Base-by-base conservation (phyloP, 805 yeast species). In the Yarrowia sp. region DNA sequence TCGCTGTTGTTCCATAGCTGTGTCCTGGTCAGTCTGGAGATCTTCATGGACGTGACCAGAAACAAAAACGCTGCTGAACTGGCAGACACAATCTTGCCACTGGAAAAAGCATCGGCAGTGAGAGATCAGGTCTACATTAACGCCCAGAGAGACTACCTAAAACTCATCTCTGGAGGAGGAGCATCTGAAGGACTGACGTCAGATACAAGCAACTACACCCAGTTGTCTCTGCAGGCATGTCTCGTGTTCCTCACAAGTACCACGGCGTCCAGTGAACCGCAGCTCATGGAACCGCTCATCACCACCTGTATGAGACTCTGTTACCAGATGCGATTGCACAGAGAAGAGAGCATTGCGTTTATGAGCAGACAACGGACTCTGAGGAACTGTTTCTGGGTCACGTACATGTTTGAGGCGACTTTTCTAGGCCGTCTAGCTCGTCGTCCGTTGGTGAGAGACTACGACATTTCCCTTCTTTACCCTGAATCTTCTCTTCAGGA, bases 41-140 rank as follows among this genome's bases (percentile, higher is more conserved):
- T 59, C 14, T 59, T 45, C 22, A 43, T 59, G 48, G 66, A 59
- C 43, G 53, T 59, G 41, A 45, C 66, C 2, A 35, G 66, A 35
- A 59, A 59, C 66, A 59, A 59, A 14, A 59, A 59, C 53, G 66
- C 66, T 1, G 66, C 42, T 7, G 66, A 59, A 9, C 43, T 59
- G 2, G 50, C 66, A 26, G 66, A 45, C n/a, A 59, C 53, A 9
- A 45, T 59, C 11, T 14, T 59, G 46, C 53, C 50, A 10, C 5
- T 59, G 22, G 53, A 43, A 19, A 45, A 35, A 15, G 50, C 53
- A 9, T 3, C 42, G 2, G 43, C 32, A 8, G 35, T 59, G 15
- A 19, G 66, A 35, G 43, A 59, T 10, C 66, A 59, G 53, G 42
- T 42, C 14, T 43, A 46, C 5, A 16, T 42, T 9, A 59, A 59